Evolutionary conservation across 2,329 filamentous ascomycete species (phyloP).

Genomic region (Neofusicoccum parvum): DNA sequence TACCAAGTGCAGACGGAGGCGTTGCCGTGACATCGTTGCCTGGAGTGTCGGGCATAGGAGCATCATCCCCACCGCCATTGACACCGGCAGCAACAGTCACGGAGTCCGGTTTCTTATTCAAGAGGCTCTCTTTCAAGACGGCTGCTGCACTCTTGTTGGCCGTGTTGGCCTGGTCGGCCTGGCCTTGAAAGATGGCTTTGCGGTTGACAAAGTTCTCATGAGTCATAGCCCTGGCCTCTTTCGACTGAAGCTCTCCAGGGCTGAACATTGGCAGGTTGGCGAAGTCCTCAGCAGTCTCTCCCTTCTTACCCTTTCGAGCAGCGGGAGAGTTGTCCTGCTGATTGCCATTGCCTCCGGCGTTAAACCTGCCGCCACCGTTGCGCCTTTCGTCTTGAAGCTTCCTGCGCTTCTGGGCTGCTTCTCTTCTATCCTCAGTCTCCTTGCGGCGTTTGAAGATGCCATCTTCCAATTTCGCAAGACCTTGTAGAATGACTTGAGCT

Average conservation of each 20-base stretch:
- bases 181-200: conserved; percentile 52
- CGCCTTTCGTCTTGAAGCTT: conserved; percentile 16
- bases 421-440: conserved; percentile 73
- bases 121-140: conserved; percentile 76
- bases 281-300: conserved; percentile 26
- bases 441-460: conserved; percentile 87
- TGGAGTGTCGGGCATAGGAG: conserved; percentile 26
- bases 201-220: conserved; percentile 88
- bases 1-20: conserved; percentile 59
- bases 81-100: conserved; percentile 24
- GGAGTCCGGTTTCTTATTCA: conserved; percentile 43
- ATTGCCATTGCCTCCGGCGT: background rate
- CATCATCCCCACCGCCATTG: conserved; percentile 26
- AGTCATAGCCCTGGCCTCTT: conserved; percentile 60
- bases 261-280: conserved; percentile 37
- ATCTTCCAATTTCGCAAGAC: conserved; percentile 89
- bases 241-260: conserved; percentile 40
- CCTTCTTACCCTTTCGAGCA: conserved; percentile 9
- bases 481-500: conserved; percentile 84
- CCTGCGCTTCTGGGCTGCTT: conserved; percentile 27
- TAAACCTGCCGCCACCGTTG: conserved; percentile 1
- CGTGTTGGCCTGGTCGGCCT: conserved; percentile 81
- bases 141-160: conserved; percentile 96
- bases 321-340: conserved; percentile 4
- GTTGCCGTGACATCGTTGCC: conserved; percentile 37